Evolutionary conservation across 371 early-diverging fungal species (phyloP).

Genomic region (Mortierella sp.): DNA sequence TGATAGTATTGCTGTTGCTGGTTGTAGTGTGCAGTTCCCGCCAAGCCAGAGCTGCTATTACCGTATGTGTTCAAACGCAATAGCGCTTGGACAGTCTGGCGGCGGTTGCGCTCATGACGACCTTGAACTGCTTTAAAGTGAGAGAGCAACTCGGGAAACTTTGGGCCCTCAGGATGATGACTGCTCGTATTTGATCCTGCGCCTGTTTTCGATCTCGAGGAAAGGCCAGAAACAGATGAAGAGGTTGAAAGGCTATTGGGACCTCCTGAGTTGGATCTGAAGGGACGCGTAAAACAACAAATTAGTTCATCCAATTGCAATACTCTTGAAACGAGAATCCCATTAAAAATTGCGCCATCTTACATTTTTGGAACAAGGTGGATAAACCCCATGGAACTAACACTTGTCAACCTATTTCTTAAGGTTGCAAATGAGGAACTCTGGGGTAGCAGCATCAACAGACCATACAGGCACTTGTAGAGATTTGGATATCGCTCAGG

Average conservation of each 20-base stretch:
- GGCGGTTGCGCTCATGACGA: conserved; percentile 68
- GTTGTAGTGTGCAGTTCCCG: conserved; percentile 33
- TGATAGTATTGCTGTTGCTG: conserved; percentile 47
- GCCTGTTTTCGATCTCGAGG: conserved; percentile 28
- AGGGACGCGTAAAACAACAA: background rate
- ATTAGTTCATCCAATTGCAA: background rate
- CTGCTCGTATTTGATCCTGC: background rate
- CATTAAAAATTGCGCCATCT: background rate
- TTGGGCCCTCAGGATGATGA: conserved; percentile 53
- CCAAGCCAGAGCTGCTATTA: conserved; percentile 19
- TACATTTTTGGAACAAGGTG: conserved; percentile 70
- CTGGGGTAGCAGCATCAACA: conserved; percentile 94
- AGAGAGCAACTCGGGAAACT: conserved; percentile 66
- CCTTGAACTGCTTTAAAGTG: conserved; percentile 73
- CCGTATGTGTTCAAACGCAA: conserved; percentile 48
- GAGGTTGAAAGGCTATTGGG: conserved; percentile 3
- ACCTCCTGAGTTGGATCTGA: background rate
- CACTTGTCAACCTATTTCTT: conserved; percentile 86
- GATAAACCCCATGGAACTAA: conserved; percentile 74
- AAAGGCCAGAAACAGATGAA: conserved; percentile 14
- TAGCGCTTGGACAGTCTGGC: conserved; percentile 35
- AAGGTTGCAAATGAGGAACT: conserved; percentile 92
- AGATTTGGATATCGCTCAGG: conserved; percentile 87
- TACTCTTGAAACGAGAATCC: background rate
- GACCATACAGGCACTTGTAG: conserved; percentile 90